A percentile compares a stretch with the other conserved stretches of the same genome.
Evolutionary conservation across 805 yeast species (phyloP).

Genomic region (Saccharomycopsis sp.): DNA sequence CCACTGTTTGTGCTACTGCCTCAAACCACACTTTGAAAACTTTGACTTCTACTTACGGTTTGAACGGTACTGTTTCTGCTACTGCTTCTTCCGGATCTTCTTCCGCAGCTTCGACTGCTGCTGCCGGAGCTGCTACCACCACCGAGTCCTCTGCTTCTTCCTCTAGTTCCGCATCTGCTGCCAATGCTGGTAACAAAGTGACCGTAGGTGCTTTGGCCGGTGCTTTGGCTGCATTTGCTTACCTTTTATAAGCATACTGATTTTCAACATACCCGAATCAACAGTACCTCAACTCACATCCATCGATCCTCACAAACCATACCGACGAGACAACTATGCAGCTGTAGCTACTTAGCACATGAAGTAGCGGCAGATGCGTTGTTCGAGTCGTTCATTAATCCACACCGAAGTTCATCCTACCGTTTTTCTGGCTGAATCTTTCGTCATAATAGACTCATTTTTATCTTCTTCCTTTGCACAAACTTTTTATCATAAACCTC

Average conservation of each 20-base stretch:
- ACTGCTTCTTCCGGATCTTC: constrained; percentile 4
- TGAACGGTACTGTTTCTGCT: background rate
- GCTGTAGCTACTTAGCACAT: constrained; percentile 1
- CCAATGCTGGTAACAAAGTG: constrained; percentile 17
- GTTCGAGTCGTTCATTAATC: background rate
- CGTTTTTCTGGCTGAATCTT: background rate
- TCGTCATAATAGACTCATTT: constrained; percentile 1
- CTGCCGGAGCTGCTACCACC: constrained; percentile 4
- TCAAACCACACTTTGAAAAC: constrained; percentile 6
- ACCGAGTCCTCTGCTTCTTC: constrained; percentile 4
- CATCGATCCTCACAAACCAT: background rate
- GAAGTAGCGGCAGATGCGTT: background rate
- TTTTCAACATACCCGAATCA: background rate
- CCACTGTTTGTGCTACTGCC: constrained; percentile 16
- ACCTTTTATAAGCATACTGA: constrained; percentile 11
- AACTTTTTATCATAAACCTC: background rate
- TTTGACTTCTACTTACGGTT: constrained; percentile 2
- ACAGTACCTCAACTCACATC: background rate
- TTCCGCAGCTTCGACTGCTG: constrained; percentile 1
- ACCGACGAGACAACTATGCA: background rate
- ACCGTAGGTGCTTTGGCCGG: constrained; percentile 18
- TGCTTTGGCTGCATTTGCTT: constrained; percentile 12
- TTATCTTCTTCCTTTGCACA: background rate
- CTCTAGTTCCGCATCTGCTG: constrained; percentile 1
- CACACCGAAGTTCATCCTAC: background rate